Evolutionary conservation across 805 yeast genomes (phyloP).

Genomic region (Starmerella sp.): DNA sequence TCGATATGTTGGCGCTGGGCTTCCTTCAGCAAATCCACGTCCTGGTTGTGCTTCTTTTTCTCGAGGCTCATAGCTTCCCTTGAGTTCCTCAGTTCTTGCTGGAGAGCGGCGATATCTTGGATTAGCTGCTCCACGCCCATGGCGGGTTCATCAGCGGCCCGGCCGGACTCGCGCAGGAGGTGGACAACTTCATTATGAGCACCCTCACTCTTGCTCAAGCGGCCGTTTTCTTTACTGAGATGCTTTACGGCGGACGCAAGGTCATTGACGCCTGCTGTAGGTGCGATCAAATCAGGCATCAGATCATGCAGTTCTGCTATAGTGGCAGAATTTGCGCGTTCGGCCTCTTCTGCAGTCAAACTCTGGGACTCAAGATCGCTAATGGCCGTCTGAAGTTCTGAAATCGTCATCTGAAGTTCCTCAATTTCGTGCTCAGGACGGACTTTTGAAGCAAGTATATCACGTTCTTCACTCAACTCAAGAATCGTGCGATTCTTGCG

Average conservation of each 20-base stretch:
- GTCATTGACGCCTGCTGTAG: not conserved
- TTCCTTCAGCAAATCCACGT: not conserved
- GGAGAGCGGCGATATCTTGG: not conserved
- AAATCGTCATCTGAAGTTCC: constrained; percentile 2
- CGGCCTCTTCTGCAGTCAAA: not conserved
- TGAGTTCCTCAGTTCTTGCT: not conserved
- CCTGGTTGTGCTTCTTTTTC: not conserved
- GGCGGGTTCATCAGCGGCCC: not conserved
- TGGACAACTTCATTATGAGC: not conserved
- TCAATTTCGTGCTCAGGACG: not conserved
- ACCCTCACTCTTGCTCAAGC: not conserved
- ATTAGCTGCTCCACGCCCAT: not conserved
- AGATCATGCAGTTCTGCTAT: constrained; percentile 3
- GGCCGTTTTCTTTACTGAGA: not conserved
- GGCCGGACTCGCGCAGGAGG: not conserved
- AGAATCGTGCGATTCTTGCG: constrained; percentile 11
- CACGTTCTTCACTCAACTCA: constrained; percentile 8
- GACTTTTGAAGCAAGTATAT: not conserved
- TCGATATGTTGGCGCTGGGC: not conserved
- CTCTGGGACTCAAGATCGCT: constrained; percentile 9
- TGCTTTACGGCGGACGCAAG: constrained; percentile 2
- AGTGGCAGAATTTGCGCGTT: not conserved
- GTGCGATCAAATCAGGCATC: constrained; percentile 7
- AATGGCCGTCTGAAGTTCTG: constrained; percentile 9
- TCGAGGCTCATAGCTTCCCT: not conserved